phyloP scores from a whole-genome alignment of 164 flowering plant genomes.

The Vitis cinerea region DNA sequence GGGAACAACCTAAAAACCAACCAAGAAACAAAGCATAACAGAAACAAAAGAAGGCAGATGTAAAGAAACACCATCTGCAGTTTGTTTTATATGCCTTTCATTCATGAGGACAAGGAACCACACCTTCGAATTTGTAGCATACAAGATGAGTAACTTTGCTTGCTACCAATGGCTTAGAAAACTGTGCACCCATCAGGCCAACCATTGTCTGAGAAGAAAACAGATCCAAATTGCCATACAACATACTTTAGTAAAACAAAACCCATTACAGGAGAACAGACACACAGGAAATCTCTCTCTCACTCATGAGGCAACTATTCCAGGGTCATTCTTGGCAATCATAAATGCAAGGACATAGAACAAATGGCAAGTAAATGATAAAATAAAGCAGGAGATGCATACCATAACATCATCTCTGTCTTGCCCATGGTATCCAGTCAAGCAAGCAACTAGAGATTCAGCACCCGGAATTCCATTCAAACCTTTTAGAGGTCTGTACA shows the following conservation, averaged over 20 bases:
- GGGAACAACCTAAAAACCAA: no score
- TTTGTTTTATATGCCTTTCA: no score
- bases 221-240: slow-evolving; percentile 9
- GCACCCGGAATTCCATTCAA: slow-evolving; percentile 83
- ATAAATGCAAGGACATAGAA: background rate
- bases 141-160: slow-evolving; percentile 89
- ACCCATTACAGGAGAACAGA: background rate
- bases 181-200: slow-evolving; percentile 79
- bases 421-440: slow-evolving; percentile 90
- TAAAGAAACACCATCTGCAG: no score
- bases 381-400: background rate
- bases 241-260: background rate
- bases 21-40: no score
- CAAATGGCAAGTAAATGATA: background rate
- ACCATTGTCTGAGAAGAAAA: slow-evolving; percentile 71
- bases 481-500: slow-evolving; percentile 77
- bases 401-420: slow-evolving; percentile 94
- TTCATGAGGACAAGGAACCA: slow-evolving; percentile 8
- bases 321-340: no score
- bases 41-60: no score
- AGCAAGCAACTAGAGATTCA: slow-evolving; percentile 57
- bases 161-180: slow-evolving; percentile 87
- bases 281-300: background rate
- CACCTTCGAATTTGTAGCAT: slow-evolving; percentile 97
- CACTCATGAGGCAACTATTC: no score